Evolutionary conservation across 495 filamentous ascomycete species (phyloP).

Genomic region (Amorphotheca resinae): DNA sequence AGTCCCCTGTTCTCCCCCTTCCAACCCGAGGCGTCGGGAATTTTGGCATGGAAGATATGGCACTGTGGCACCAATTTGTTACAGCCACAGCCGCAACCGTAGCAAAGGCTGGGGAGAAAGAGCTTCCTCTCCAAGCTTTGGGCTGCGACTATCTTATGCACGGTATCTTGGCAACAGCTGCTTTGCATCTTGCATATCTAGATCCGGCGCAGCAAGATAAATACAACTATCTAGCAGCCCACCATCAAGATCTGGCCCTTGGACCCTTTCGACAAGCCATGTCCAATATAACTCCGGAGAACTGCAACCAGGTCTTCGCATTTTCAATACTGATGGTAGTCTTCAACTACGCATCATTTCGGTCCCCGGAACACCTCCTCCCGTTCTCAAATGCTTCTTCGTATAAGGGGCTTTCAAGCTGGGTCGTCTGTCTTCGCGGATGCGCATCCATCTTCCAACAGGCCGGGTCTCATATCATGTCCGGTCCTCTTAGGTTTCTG

Average conservation of each 20-base stretch:
- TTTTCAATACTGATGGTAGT: slow-evolving; percentile 4
- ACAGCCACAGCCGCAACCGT: slow-evolving; percentile 4
- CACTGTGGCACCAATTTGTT: slow-evolving; percentile 9
- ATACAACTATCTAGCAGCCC: not conserved
- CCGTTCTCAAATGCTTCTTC: not conserved
- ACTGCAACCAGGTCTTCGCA: slow-evolving; percentile 6
- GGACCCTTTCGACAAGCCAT: slow-evolving; percentile 1
- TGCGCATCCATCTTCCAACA: not conserved
- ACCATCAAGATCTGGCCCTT: slow-evolving; percentile 5
- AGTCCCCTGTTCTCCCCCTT: not conserved
- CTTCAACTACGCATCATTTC: slow-evolving; percentile 2
- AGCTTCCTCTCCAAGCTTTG: slow-evolving; percentile 1
- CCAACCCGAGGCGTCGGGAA: not conserved
- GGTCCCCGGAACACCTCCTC: slow-evolving; percentile 1
- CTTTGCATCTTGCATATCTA: slow-evolving; percentile 31
- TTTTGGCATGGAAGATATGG: slow-evolving; percentile 12
- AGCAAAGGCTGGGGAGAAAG: not conserved
- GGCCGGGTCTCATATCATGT: not conserved
- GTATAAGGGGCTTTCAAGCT: slow-evolving; percentile 4
- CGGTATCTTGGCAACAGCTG: slow-evolving; percentile 28
- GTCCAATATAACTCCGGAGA: slow-evolving; percentile 1
- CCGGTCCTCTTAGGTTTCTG: slow-evolving; percentile 7
- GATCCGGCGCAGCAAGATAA: slow-evolving; percentile 5
- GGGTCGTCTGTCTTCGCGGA: slow-evolving; percentile 9
- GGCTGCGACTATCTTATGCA: slow-evolving; percentile 24